Conservation (phyloP, 2,329 filamentous ascomycete genomes). For the Aspergillus candidus region DNA sequence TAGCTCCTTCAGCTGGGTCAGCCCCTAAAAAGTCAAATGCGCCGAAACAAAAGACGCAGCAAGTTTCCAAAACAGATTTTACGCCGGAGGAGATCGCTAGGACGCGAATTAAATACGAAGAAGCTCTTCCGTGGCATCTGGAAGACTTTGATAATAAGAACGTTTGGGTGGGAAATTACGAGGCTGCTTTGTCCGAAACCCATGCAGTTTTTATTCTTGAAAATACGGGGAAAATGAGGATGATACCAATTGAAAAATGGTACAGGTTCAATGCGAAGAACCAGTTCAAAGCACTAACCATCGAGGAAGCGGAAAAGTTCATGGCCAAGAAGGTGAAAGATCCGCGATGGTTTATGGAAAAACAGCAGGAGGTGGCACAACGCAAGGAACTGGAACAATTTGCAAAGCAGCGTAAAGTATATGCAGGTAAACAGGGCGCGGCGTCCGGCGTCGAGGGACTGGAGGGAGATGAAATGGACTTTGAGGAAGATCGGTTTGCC, state of each 20-base stretch:
- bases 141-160: conserved; percentile 96
- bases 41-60: conserved; percentile 73
- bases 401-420: conserved; percentile 42
- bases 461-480: conserved; percentile 61
- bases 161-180: conserved; percentile 86
- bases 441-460: conserved; percentile 44
- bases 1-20: conserved; percentile 70
- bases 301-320: conserved; percentile 77
- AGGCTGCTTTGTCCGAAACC: conserved; percentile 75
- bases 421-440: conserved; percentile 40
- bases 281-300: conserved; percentile 67
- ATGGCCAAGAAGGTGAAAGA: conserved; percentile 74
- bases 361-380: conserved; percentile 46
- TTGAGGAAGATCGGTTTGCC: conserved; percentile 69
- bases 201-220: conserved; percentile 75
- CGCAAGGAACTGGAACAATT: conserved; percentile 57
- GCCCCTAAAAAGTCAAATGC: conserved; percentile 62
- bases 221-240: conserved; percentile 63
- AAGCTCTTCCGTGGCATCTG: conserved; percentile 91
- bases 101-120: conserved; percentile 71
- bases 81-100: conserved; percentile 65
- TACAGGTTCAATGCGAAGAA: conserved; percentile 58
- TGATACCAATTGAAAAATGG: conserved; percentile 93
- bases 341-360: conserved; percentile 72
- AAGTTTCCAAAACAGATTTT: conserved; percentile 76